A percentile compares a stretch with the other conserved stretches of the same genome.
Evolutionary conservation across 1,284 basidiomycete genomes (phyloP).

Genomic region (Ceratobasidium sp.): DNA sequence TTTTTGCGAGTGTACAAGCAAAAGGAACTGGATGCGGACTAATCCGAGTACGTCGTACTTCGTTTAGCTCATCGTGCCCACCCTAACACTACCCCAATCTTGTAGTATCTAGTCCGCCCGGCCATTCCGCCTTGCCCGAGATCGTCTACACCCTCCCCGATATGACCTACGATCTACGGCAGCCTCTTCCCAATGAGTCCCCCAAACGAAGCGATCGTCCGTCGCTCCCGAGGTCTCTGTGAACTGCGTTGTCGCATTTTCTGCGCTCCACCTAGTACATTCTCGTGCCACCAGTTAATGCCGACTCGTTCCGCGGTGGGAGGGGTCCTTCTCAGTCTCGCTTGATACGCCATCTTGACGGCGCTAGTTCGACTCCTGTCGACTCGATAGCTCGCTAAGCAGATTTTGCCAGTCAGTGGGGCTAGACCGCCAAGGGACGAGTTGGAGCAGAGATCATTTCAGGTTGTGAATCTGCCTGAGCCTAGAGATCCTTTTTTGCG

Average conservation of each 20-base stretch:
- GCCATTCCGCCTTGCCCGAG: conserved; percentile 56
- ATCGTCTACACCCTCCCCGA: conserved; percentile 65
- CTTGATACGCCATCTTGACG: conserved; percentile 57
- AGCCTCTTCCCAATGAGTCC: conserved; percentile 72
- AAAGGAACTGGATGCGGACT: conserved; percentile 64
- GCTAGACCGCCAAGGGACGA: conserved; percentile 72
- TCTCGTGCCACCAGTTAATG: conserved; percentile 81
- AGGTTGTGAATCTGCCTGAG: conserved; percentile 68
- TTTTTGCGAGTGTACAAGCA: conserved; percentile 60
- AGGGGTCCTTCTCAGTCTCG: conserved; percentile 62
- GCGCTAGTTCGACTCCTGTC: conserved; percentile 49
- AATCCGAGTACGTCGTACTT: conserved; percentile 68
- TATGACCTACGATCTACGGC: conserved; percentile 66
- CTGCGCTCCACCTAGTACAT: conserved; percentile 53
- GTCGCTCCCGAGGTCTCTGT: conserved; percentile 81
- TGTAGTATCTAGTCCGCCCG: conserved; percentile 55
- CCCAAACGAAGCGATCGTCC: conserved; percentile 76
- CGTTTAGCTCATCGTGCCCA: conserved; percentile 22
- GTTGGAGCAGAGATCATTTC: conserved; percentile 70
- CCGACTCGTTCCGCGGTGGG: conserved; percentile 61
- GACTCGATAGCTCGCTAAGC: conserved; percentile 65
- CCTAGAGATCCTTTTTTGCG: conserved; percentile 66
- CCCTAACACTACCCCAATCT: neutral
- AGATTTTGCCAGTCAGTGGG: conserved; percentile 68
- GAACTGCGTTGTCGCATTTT: conserved; percentile 56